Evolutionary conservation across 177 flowering plant genomes (phyloP).

Genomic region (Vitis hybrid): DNA sequence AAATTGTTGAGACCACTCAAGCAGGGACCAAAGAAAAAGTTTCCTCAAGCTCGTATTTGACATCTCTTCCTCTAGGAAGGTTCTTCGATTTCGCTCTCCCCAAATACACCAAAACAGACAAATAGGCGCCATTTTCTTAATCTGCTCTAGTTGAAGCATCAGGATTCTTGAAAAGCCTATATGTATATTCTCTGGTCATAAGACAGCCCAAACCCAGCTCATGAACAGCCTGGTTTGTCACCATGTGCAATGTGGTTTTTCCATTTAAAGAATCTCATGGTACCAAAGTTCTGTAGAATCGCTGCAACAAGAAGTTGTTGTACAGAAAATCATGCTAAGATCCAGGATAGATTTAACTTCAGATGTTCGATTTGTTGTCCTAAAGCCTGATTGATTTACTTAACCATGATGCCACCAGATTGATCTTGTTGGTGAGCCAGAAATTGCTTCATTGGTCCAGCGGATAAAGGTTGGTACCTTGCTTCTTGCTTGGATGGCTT

Average conservation of each 20-base stretch:
- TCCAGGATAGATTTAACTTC: neutral
- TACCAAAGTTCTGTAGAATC: neutral
- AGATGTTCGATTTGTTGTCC: neutral
- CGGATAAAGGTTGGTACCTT: conserved; percentile 63
- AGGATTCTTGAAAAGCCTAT: too few relatives aligned
- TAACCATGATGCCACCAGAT: conserved; percentile 44
- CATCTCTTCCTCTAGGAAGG: too few relatives aligned
- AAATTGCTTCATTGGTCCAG: conserved; percentile 62
- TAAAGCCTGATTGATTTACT: conserved; percentile 11
- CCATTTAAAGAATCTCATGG: too few relatives aligned
- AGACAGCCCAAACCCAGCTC: too few relatives aligned
- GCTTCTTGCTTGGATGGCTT: neutral
- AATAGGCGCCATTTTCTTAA: neutral
- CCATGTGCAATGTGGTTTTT: neutral
- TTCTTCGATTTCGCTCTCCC: too few relatives aligned
- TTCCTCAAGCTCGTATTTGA: too few relatives aligned
- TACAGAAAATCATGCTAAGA: neutral
- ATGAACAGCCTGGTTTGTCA: neutral
- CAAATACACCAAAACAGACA: too few relatives aligned
- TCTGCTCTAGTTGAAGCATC: neutral
- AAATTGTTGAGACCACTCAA: too few relatives aligned
- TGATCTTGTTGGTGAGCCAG: conserved; percentile 85
- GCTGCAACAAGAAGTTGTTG: neutral
- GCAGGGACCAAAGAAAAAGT: too few relatives aligned
- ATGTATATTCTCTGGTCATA: too few relatives aligned